Percentiles rank a stretch among this genome's conserved stretches.
These are phyloP conservation scores for Aureobasidium sp. DNA, from an alignment of 2,329 filamentous ascomycete species.

Conservation along the genomic window DNA sequence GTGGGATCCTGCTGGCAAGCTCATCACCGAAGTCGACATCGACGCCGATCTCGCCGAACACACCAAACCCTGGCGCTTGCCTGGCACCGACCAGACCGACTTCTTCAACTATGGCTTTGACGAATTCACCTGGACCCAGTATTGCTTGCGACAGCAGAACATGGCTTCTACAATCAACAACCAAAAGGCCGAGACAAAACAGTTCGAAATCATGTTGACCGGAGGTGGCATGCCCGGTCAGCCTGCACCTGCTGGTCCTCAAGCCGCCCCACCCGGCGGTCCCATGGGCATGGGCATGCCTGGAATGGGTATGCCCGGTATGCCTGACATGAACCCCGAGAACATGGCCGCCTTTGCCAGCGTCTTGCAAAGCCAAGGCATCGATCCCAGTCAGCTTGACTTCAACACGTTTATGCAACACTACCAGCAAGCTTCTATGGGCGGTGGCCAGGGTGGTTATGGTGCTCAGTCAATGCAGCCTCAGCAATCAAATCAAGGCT, in stretches of 20 bases:
- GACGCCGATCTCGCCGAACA: conserved; percentile 51
- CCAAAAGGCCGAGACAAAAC: conserved; percentile 62
- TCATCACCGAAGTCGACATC: conserved; percentile 51
- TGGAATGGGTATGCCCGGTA: conserved; percentile 31
- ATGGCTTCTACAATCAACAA: conserved; percentile 60
- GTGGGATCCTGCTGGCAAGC: conserved; percentile 59
- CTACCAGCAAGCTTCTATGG: conserved; percentile 32
- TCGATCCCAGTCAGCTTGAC: conserved; percentile 46
- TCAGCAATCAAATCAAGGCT: conserved; percentile 17
- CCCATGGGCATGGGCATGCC: conserved; percentile 17
- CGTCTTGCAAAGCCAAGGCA: conserved; percentile 45
- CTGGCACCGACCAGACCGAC: conserved; percentile 87
- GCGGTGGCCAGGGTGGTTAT: conserved; percentile 16
- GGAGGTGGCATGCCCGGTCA: conserved; percentile 27
- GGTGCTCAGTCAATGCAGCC: conserved; percentile 15
- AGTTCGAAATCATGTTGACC: conserved; percentile 52
- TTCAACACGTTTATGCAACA: conserved; percentile 46
- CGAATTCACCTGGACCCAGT: conserved; percentile 95
- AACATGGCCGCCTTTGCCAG: conserved; percentile 53
- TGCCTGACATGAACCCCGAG: conserved; percentile 44
- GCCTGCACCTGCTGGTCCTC: background rate
- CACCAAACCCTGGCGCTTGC: conserved; percentile 90
- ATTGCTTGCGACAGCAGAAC: conserved; percentile 78
- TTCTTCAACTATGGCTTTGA: conserved; percentile 99
- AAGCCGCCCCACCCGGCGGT: background rate